Base-by-base conservation (phyloP, 345 rosid genomes). In the Mangifera indica region DNA sequence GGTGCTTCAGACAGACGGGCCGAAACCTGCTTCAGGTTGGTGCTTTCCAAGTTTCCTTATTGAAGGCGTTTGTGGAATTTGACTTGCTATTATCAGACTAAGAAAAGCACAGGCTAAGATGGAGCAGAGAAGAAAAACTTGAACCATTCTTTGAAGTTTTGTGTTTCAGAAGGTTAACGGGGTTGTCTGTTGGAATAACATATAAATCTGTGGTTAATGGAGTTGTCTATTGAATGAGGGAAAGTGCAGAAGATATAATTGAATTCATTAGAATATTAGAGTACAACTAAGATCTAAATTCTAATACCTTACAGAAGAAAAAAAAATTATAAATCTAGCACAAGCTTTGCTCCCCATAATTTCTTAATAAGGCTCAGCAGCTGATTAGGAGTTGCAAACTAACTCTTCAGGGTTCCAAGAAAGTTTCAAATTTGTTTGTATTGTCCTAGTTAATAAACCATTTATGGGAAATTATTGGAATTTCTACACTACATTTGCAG, bases 41-140 rank as follows among this genome's bases (percentile, higher is more conserved):
- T 82, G 86, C 49, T 71, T 70, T 8, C 89, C 92, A 10, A 88
- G 51, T 77, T 87, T 87, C 71, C 92, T 81, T 21, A 67, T 66
- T n/a, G 7, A 53, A 3, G 80, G 81, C 0, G 82, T 67, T 6
- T 18, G 69, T 60, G 53, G 22, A 4, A 20, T 72, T 56, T 69
- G 72, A 58, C 22, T 62, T 5, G 80, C 80, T 64, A 68, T 74
- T n/a, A 85, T 76, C 4, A 72, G 73, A 68, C 73, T 82, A 64
- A 75, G 51, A 40, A 81, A 69, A 60, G 56, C 67, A 52, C 83
- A 52, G 0, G 56, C 68, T 32, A 83, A 62, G 64, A 84, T 34
- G 60, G 84, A 70, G 71, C 72, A 75, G 58, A 83, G 71, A 52
- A 84, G 37, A 59, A 75, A 15, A 54, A 29, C 1, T 29, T 46